phyloP scores from a whole-genome alignment of 2,329 filamentous ascomycete genomes.

The Colletotrichum abscissum region DNA sequence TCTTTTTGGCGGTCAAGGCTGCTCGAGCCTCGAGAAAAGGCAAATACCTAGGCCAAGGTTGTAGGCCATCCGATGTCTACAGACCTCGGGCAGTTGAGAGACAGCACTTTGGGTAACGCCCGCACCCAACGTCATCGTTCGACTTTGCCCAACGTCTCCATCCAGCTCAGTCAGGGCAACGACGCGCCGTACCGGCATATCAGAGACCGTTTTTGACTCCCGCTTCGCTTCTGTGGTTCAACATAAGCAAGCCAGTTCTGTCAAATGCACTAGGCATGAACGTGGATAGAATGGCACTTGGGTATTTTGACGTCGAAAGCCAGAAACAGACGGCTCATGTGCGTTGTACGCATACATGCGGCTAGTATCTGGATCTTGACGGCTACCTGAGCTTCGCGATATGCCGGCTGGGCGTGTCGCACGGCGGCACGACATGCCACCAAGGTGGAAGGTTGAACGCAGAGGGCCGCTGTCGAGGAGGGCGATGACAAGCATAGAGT shows the following conservation, averaged over 20 bases:
- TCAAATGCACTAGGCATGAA: neutral
- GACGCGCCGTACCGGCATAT: neutral
- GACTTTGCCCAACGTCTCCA: neutral
- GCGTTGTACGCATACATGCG: neutral
- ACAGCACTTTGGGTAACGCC: constrained; percentile 18
- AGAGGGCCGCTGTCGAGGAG: neutral
- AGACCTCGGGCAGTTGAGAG: neutral
- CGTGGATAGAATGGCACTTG: neutral
- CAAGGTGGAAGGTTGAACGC: neutral
- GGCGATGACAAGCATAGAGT: constrained; percentile 4
- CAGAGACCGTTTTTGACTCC: neutral
- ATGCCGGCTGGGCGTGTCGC: constrained; percentile 9
- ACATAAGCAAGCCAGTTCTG: neutral
- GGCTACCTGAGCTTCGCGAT: constrained; percentile 8
- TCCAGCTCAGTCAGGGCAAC: neutral
- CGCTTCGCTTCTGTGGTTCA: neutral
- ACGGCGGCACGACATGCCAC: constrained; percentile 12
- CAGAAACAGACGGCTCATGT: neutral
- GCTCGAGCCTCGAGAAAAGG: neutral
- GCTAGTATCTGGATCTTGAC: constrained; percentile 9
- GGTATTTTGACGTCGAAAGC: neutral
- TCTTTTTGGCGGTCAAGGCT: neutral
- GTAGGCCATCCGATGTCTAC: constrained; percentile 8
- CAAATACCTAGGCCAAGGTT: neutral
- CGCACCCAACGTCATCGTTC: constrained; percentile 24